Evolutionary conservation across 1,284 basidiomycete genomes (phyloP), one percentile per base, ranked within the genome.

Genomic region (Porphyrellus sp.): DNA sequence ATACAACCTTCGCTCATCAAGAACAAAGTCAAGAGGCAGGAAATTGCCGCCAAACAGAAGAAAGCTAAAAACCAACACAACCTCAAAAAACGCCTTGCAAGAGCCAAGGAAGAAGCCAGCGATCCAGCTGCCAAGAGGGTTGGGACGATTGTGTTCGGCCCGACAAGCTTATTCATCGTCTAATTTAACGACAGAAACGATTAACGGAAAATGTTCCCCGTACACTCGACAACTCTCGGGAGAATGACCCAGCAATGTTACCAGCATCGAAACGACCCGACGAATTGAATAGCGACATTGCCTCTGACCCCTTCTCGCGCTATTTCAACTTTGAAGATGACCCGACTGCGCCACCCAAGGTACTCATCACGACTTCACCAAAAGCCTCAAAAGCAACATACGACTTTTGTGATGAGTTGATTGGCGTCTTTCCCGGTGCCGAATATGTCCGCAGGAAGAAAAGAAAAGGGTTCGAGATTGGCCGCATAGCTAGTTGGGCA

Each of bases 401-500:
- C 63, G 84, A 86, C 18, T 95, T 97, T 70, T 91, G 91, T 61
- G 89, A 94, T 58, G 96, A 99, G 70, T 73, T 99, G 11, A 87
- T 91, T 27, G 89, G 86, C 7, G 77, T 99, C 34, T 93, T 99
- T 64, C 96, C 97, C 25, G 97, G 97, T 6, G 92, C 93, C 1
- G 93, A 99, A 67, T 93, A 97, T 66, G 86, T 95, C 45, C 82
- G 88, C 54, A 77, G 97, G 52, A 90, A 91, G 64, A 94, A 93
- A 69, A 93, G 93, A 2, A 90, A 92, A 59, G 93, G 93, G 1
- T 98, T 92, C 62, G 95, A 98, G 73, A 77, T 99, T 57, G 94
- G 94, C 1, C 81, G 88, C 60, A 93, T 99, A 60, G 92, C 95
- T 33, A 83, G 88, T 2, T 99, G 97, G 97, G 93, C 94, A 20